These are phyloP conservation scores for Kazachstania viticola DNA, from an alignment of 805 yeast species.

Conservation along the genomic window DNA sequence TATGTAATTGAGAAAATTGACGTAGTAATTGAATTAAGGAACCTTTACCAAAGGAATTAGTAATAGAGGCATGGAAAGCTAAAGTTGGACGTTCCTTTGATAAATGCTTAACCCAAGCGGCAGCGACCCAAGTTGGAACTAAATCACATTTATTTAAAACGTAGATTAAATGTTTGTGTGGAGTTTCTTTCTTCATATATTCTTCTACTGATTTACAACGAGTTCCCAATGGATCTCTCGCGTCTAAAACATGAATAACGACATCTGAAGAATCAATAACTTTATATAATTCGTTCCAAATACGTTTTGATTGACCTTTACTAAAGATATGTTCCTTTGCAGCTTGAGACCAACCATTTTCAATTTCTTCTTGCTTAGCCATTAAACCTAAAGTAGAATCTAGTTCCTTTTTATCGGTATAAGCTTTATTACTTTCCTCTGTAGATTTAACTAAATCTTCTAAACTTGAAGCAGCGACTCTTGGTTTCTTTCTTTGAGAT, in stretches of 20 bases:
- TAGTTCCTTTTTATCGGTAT: slow-evolving; percentile 66
- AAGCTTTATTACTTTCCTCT: slow-evolving; percentile 43
- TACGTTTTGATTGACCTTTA: slow-evolving; percentile 96
- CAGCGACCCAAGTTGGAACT: slow-evolving; percentile 99
- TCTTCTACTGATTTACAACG: slow-evolving; percentile 90
- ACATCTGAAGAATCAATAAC: slow-evolving; percentile 97
- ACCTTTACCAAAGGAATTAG: slow-evolving; percentile 96
- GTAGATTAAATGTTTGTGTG: slow-evolving; percentile 91
- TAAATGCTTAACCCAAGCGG: slow-evolving; percentile 96
- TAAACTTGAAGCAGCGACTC: slow-evolving; percentile 63
- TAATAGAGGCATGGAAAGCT: slow-evolving; percentile 96
- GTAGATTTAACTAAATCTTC: slow-evolving; percentile 64
- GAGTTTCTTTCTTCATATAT: slow-evolving; percentile 83
- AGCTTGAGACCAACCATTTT: slow-evolving; percentile 78
- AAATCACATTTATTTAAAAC: slow-evolving; percentile 95
- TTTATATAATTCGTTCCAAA: slow-evolving; percentile 95
- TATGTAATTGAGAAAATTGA: slow-evolving; percentile 82
- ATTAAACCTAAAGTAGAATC: slow-evolving; percentile 67
- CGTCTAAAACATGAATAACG: slow-evolving; percentile 91
- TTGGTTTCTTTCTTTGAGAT: slow-evolving; percentile 84
- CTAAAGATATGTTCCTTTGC: slow-evolving; percentile 93
- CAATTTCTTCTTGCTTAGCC: slow-evolving; percentile 49
- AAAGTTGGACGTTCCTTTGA: slow-evolving; percentile 88
- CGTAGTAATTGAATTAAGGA: slow-evolving; percentile 85
- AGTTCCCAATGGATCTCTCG: slow-evolving; percentile 95